Base-by-base conservation (phyloP, 257 asterid genomes). In the Sherardia arvensis region DNA sequence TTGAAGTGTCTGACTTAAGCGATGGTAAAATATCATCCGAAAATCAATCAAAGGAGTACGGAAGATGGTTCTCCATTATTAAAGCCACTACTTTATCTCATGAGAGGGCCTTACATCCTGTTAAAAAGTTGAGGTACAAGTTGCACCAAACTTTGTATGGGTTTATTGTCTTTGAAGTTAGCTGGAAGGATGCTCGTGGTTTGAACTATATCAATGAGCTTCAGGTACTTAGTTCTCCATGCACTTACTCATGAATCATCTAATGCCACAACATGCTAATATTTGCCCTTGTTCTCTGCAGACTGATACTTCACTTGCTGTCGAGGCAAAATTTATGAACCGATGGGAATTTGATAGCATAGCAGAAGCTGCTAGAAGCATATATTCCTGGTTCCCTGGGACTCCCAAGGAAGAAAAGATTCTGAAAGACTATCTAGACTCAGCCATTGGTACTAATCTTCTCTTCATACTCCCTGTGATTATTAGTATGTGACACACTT, bases 301-400 rank as follows among this genome's bases (percentile, higher is more conserved):
- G 97, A 93, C 91, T 55, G 97, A 93, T 80, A 87, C 96, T 3
- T 93, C 96, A 60, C 91, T 93, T 71, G 96, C 91, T 58, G 73
- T 85, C 20, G 99, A 93, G 82, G 75, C 96, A 68, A 93, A 84
- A 80, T 69, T 80, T 69, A 87, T 90, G 99, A 87, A 85, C 75
- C 79, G 99, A 81, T 93, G 97, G 99, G 97, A 90, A 73, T 93
- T 93, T 58, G 99, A 93, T 69, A 90, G 95, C 70, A 72, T 90
- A 72, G 67, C 83, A 40, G 94, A 90, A 68, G 96, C 97, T 68
- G 80, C 81, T 49, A 75, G 77, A 64, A 82, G 76, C 72, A 74
- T 87, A 69, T 66, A 80, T 57, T 73, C 81, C 49, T 93, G 99
- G 99, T 93, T 85, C 75, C 87, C 88, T 10, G 99, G 99, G 69